Percentiles rank a stretch among this genome's conserved stretches.
These are phyloP conservation scores for Nakazawaea molendinolei DNA, from an alignment of 805 yeast genomes.

Conservation along the genomic window DNA sequence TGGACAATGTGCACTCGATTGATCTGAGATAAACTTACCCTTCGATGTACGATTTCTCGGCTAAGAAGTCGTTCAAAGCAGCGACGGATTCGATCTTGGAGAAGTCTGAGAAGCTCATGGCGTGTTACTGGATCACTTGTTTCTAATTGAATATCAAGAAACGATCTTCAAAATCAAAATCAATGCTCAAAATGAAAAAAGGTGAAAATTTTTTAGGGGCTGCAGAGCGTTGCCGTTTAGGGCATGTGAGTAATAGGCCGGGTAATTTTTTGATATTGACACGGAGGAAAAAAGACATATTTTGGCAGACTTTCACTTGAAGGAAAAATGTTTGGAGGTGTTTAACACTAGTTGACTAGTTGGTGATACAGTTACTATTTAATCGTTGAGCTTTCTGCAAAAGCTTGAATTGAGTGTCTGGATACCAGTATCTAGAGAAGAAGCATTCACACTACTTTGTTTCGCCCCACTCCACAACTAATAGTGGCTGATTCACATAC, in stretches of 20 bases:
- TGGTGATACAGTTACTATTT: too few species aligned
- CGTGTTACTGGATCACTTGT: slow-evolving; percentile 12
- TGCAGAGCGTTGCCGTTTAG: too few species aligned
- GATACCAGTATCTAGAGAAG: too few species aligned
- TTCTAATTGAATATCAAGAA: too few species aligned
- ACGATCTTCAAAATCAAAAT: background rate
- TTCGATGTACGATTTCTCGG: slow-evolving; percentile 90
- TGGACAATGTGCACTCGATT: background rate
- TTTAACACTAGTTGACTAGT: too few species aligned
- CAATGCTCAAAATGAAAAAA: background rate
- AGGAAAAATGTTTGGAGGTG: too few species aligned
- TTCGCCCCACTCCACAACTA: too few species aligned
- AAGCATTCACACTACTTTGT: too few species aligned
- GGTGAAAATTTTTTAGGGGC: slow-evolving; percentile 3
- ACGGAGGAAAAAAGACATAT: background rate
- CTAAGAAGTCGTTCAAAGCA: slow-evolving; percentile 77
- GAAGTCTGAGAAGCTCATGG: slow-evolving; percentile 77
- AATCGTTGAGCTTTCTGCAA: too few species aligned
- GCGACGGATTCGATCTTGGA: slow-evolving; percentile 68
- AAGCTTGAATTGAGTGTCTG: too few species aligned
- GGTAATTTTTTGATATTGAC: background rate
- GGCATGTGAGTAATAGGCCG: background rate
- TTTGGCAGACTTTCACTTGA: too few species aligned
- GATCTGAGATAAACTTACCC: slow-evolving; percentile 59
- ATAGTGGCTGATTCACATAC: too few species aligned